Conservation (phyloP, 2,329 filamentous ascomycete species). For the Sporothrix protearum region DNA sequence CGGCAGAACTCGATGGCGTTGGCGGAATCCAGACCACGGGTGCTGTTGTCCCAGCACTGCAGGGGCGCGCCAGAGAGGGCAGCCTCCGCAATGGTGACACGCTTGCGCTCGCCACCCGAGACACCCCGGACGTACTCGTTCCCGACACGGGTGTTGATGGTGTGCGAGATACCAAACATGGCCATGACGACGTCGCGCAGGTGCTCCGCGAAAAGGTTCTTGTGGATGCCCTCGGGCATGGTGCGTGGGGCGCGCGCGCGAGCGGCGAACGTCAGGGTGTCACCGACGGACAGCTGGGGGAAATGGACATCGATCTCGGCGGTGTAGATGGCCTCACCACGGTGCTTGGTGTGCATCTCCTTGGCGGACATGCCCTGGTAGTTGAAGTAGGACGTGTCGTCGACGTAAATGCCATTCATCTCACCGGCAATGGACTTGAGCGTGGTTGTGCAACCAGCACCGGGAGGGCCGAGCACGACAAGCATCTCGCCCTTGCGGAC, state of each 20-base stretch:
- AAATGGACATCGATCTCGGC: constrained; percentile 82
- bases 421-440: constrained; percentile 82
- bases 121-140: constrained; percentile 74
- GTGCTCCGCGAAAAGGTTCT: constrained; percentile 51
- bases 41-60: constrained; percentile 70
- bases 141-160: constrained; percentile 67
- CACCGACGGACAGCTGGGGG: constrained; percentile 69
- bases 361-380: constrained; percentile 72
- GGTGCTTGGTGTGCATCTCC: constrained; percentile 73
- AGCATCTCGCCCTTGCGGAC: constrained; percentile 71
- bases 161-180: constrained; percentile 70
- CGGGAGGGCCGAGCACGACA: constrained; percentile 69
- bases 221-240: constrained; percentile 56
- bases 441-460: constrained; percentile 76
- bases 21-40: constrained; percentile 69
- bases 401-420: constrained; percentile 73
- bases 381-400: constrained; percentile 69
- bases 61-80: constrained; percentile 56
- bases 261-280: constrained; percentile 76
- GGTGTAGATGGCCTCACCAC: constrained; percentile 82
- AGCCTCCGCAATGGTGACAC: constrained; percentile 61
- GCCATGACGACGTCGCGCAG: constrained; percentile 71
- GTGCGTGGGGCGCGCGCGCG: constrained; percentile 62
- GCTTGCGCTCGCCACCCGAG: constrained; percentile 68
- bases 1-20: constrained; percentile 73